Conservation (phyloP, 371 early-diverging fungal genomes). For the Encephalitozoon cuniculi region DNA sequence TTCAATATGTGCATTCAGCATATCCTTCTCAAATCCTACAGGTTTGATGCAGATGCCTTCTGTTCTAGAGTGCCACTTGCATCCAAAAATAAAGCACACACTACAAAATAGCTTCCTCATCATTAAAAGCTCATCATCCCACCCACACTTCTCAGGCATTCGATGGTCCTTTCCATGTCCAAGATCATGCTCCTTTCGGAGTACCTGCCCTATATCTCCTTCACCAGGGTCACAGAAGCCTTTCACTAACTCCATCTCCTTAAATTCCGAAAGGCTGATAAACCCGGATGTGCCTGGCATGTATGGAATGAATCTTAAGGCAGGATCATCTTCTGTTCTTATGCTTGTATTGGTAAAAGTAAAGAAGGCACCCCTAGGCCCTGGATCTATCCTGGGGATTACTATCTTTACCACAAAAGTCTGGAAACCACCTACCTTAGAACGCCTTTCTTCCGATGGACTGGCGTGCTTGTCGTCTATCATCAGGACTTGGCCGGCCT, state of each 20-base stretch:
- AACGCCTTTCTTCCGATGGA: not conserved
- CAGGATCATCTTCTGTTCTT: slow-evolving; percentile 35
- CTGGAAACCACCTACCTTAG: not conserved
- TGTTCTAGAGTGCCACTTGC: slow-evolving; percentile 31
- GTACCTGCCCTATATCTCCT: not conserved
- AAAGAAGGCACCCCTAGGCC: slow-evolving; percentile 17
- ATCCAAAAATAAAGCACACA: slow-evolving; percentile 46
- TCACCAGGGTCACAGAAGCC: not conserved
- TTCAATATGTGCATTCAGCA: not conserved
- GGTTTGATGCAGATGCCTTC: not conserved
- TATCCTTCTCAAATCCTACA: not conserved
- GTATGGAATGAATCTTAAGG: slow-evolving; percentile 41
- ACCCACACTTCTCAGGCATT: not conserved
- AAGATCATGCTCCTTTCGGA: not conserved
- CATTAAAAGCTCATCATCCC: not conserved
- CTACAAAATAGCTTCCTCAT: slow-evolving; percentile 37
- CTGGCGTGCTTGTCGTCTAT: not conserved
- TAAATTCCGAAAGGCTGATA: not conserved
- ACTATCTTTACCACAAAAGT: not conserved
- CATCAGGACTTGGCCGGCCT: no score
- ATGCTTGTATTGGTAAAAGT: slow-evolving; percentile 22
- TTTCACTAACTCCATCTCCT: not conserved
- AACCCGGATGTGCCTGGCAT: not conserved
- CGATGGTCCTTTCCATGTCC: no score
- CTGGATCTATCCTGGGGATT: slow-evolving; percentile 35